Base-by-base conservation (phyloP, 192 early-diverging fungal genomes). In the Geranomyces michiganensis region DNA sequence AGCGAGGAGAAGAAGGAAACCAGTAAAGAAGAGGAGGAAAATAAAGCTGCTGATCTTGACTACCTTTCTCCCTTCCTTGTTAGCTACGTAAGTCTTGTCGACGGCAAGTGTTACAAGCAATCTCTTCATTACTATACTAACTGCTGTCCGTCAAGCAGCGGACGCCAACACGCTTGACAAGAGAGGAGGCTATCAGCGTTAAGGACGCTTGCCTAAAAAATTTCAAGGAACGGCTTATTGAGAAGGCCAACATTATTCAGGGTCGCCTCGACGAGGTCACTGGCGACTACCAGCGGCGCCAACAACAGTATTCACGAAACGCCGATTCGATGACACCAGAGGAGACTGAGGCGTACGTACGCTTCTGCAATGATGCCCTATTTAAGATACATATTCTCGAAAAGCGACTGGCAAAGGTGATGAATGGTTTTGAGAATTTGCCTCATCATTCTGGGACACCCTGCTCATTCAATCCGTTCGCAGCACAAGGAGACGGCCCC, bases 201-300 rank as follows among this genome's bases (percentile, higher is more conserved):
- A 82, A 81, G 61, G 81, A 87, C 27, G 78, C 84, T 13, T 87
- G 84, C 60, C 70, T 87, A 22, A 82, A 82, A 65, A 65, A 55
- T 53, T 62, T 85, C 24, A 82, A 82, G 26, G 84, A 87, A 58
- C 66, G 86, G 17, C 68, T 85, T 17, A 76, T 85, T 22, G 86
- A 87, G 60, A 87, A 87, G 61, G 82, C 79, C 56, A 82, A 79
- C 71, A 87, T 87, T 58, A 84, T 87, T 17, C 86, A 87, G 60
- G 62, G 72, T 27, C 72, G 82, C 15, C 65, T 85, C 30, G 86
- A 87, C 61, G 83, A 87, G 66, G 78, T 82, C 0, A 82, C 80
- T 0, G 82, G 75, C 12, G 86, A 84, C 55, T 87, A 85, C 68
- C 83, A 87, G 64, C 59, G 81, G 41, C 62, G 84, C 10, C 83